These are phyloP conservation scores for Metschnikowia bowlesiae DNA, from an alignment of 805 yeast species.

Conservation along the genomic window DNA sequence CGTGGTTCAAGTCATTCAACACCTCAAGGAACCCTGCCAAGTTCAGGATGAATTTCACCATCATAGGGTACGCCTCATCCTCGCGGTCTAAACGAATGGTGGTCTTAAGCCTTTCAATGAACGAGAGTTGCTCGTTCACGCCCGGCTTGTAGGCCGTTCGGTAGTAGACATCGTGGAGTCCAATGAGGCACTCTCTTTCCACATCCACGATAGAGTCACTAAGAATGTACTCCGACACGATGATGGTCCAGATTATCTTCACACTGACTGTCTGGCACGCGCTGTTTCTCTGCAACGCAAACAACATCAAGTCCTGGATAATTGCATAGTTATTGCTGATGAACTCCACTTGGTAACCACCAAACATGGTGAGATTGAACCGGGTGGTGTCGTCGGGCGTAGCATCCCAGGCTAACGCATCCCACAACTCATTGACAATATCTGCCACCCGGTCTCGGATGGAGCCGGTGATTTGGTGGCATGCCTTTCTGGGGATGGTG, in stretches of 20 bases:
- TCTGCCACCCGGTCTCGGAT: conserved; percentile 56
- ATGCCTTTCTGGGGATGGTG: conserved; percentile 68
- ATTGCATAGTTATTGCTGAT: conserved; percentile 54
- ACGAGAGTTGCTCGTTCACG: conserved; percentile 47
- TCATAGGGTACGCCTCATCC: conserved; percentile 54
- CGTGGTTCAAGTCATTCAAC: conserved; percentile 61
- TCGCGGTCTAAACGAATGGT: conserved; percentile 54
- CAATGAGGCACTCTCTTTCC: conserved; percentile 58
- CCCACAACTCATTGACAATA: conserved; percentile 66
- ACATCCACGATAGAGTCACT: conserved; percentile 56
- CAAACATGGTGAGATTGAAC: conserved; percentile 57
- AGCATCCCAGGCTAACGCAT: conserved; percentile 61
- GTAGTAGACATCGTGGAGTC: conserved; percentile 61
- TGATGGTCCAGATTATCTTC: conserved; percentile 63
- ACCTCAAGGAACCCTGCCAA: conserved; percentile 59
- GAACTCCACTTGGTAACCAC: conserved; percentile 70
- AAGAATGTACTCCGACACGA: conserved; percentile 60
- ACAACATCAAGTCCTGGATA: conserved; percentile 58
- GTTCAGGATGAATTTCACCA: conserved; percentile 49
- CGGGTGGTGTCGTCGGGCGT: conserved; percentile 48
- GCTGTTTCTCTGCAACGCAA: conserved; percentile 63
- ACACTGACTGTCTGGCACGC: conserved; percentile 60
- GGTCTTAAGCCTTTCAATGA: conserved; percentile 47
- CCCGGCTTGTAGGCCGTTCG: conserved; percentile 55
- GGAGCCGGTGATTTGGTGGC: conserved; percentile 58